Base-by-base conservation (phyloP, 306 rosid genomes). In the Lathyrus tuberosus region DNA sequence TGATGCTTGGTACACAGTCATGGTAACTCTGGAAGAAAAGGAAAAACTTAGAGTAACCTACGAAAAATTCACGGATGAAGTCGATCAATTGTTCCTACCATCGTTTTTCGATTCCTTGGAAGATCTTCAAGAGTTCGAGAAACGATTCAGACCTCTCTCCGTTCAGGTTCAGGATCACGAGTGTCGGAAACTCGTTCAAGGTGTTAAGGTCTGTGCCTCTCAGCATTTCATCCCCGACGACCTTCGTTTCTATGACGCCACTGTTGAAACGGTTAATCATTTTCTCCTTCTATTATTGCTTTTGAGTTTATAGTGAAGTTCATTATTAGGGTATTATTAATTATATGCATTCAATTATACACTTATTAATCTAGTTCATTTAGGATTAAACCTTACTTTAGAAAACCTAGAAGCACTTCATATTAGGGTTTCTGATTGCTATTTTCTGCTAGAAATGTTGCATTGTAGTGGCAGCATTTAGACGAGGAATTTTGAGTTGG, bases 1-100 rank as follows among this genome's bases (percentile, higher is more conserved):
- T 9, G 86, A 83, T 0, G 86, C 86, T 0, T 83, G 86, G 86
- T 83, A 83, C 44, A 5, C 76, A 0, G 86, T 72, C 0, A 12
- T 48, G 37, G 57, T 49, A 0, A 60, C 66, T 6, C 0, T 76
- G 0, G 79, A 62, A 1, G 58, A 47, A 0, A 37, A 43, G 1
- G 24, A 63, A 0, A 8, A 24, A 8, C 61, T 83, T 5, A 48
- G 37, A 10, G 8, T 83, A 0, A 71, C 51, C 31, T 79, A 38
- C 46, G 2, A 1, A 0, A 13, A 57, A 20, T 72, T 76, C 71
- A 22, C 71, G 0, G 68, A 41, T 0, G 66, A 48, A 0, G 17
- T 47, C 14, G 84, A 83, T 20, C 49, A 18, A 0, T 1, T 51
- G 0, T 79, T 75, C 30, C 7, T 26, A 0, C 17, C 65, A 6